Percentiles rank a stretch among this genome's conserved stretches.
Evolutionary conservation across 2,329 filamentous ascomycete genomes (phyloP).

Genomic region (Phialophora tarda): DNA sequence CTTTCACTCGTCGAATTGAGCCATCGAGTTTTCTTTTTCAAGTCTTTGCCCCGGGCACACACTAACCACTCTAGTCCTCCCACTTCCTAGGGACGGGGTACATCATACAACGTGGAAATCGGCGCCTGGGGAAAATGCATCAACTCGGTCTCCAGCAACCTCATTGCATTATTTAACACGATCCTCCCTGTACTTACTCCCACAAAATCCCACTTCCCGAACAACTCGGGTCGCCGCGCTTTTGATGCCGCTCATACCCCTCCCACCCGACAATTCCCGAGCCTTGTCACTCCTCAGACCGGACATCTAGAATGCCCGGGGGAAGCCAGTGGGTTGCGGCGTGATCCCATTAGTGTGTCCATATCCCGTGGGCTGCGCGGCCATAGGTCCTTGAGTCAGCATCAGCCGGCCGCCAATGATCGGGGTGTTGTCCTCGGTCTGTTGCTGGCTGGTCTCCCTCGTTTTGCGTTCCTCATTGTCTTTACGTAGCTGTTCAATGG

Average conservation of each 20-base stretch:
- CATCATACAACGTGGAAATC: constrained; percentile 20
- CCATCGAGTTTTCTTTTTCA: background rate
- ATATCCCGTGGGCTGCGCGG: constrained; percentile 68
- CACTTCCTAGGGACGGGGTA: background rate
- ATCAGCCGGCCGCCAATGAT: constrained; percentile 91
- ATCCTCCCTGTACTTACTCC: constrained; percentile 6
- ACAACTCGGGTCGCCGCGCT: constrained; percentile 5
- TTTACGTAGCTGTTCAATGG: constrained; percentile 82
- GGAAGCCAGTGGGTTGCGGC: constrained; percentile 82
- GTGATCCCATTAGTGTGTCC: constrained; percentile 85
- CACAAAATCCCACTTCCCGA: constrained; percentile 1
- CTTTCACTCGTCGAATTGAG: constrained; percentile 3
- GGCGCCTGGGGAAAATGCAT: constrained; percentile 4
- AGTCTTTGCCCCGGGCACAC: background rate
- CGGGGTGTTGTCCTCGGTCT: constrained; percentile 89
- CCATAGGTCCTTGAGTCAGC: constrained; percentile 86
- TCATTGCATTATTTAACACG: constrained; percentile 9
- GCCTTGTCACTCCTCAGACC: constrained; percentile 4
- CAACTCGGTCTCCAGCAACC: constrained; percentile 8
- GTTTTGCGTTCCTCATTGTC: constrained; percentile 94
- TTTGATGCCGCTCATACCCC: constrained; percentile 1
- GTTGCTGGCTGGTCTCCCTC: constrained; percentile 73
- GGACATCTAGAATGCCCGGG: constrained; percentile 55
- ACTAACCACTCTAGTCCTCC: constrained; percentile 3
- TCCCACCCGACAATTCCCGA: constrained; percentile 31